Conservation (phyloP, 352 stramenopile species). For the Paralagenidium karlingii region DNA sequence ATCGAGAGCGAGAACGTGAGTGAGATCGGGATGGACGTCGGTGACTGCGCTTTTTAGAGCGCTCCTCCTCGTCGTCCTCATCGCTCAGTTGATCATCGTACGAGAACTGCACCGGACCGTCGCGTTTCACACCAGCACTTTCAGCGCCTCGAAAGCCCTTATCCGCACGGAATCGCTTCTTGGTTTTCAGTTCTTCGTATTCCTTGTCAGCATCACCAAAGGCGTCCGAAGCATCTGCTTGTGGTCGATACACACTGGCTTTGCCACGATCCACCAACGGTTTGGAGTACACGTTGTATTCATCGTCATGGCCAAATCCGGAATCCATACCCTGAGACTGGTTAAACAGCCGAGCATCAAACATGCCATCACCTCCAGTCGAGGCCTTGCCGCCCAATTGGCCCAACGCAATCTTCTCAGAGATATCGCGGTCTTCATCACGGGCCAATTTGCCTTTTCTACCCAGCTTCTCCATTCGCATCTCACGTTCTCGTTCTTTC, state of each 20-base stretch:
- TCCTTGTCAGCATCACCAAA: conserved; percentile 77
- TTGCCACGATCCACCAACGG: conserved; percentile 90
- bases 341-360: conserved; percentile 98
- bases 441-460: conserved; percentile 86
- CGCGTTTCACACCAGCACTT: conserved; percentile 30
- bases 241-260: conserved; percentile 82
- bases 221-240: conserved; percentile 78
- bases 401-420: conserved; percentile 98
- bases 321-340: conserved; percentile 92
- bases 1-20: conserved; percentile 26
- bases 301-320: conserved; percentile 95
- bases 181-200: conserved; percentile 85
- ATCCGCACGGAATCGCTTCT: conserved; percentile 83
- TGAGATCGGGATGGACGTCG: conserved; percentile 3
- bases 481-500: conserved; percentile 88
- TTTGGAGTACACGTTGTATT: conserved; percentile 98
- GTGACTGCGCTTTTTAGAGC: background rate
- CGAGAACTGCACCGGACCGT: conserved; percentile 82
- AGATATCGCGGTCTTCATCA: conserved; percentile 95
- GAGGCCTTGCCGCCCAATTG: conserved; percentile 86
- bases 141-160: conserved; percentile 81
- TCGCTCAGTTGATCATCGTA: conserved; percentile 38
- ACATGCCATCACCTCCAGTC: conserved; percentile 80
- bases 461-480: conserved; percentile 92
- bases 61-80: conserved; percentile 12